A percentile compares a stretch with the other conserved stretches of the same genome.
Conservation (phyloP, 768 basidiomycete genomes). For the Mycena floridula region DNA sequence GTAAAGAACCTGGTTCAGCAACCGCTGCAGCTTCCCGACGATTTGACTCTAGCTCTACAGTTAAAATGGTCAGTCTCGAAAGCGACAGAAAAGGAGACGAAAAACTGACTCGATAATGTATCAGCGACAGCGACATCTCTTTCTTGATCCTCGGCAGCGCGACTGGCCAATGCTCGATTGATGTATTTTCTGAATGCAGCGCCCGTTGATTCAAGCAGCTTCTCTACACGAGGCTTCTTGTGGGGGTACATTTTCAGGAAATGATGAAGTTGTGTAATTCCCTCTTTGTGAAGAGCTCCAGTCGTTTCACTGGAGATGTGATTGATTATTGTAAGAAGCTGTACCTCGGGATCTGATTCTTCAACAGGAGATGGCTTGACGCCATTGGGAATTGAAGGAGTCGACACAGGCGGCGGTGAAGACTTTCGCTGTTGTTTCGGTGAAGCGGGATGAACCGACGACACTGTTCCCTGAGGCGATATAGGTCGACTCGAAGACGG, state of each 20-base stretch:
- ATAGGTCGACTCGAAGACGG: constrained; percentile 63
- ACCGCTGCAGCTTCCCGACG: constrained; percentile 31
- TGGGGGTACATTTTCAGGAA: constrained; percentile 90
- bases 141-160: constrained; percentile 84
- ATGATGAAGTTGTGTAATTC: constrained; percentile 90
- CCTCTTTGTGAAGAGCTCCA: constrained; percentile 86
- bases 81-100: constrained; percentile 2
- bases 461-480: constrained; percentile 63
- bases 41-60: constrained; percentile 59
- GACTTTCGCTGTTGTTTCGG: constrained; percentile 51
- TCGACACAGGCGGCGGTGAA: constrained; percentile 56
- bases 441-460: constrained; percentile 38
- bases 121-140: constrained; percentile 76
- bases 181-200: constrained; percentile 91
- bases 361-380: constrained; percentile 48
- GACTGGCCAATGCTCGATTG: constrained; percentile 77
- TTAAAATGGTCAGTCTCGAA: constrained; percentile 8
- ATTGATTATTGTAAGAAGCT: constrained; percentile 75
- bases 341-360: constrained; percentile 85
- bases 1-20: constrained; percentile 20
- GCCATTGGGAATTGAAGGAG: constrained; percentile 58
- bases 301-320: constrained; percentile 88
- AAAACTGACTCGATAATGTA: constrained; percentile 66
- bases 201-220: constrained; percentile 83
- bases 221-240: constrained; percentile 76